Conservation (phyloP, 352 stramenopile species). For the Peronospora destructor region DNA sequence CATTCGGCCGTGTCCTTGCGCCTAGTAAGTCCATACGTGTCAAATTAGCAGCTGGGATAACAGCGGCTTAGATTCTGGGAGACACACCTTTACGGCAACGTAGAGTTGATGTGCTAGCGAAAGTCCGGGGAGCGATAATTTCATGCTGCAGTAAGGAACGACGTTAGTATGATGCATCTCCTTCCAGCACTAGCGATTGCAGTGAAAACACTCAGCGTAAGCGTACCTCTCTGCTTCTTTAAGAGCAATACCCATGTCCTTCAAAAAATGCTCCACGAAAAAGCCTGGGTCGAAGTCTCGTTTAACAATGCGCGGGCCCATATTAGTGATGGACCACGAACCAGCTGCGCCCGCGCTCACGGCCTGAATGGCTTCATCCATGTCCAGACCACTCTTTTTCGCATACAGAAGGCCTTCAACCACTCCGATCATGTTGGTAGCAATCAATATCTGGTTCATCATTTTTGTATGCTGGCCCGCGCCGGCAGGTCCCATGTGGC, state of each 20-base stretch:
- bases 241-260: constrained; percentile 87
- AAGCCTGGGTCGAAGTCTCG: constrained; percentile 86
- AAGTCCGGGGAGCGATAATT: constrained; percentile 76
- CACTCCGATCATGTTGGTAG: constrained; percentile 86
- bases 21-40: constrained; percentile 25
- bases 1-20: constrained; percentile 68
- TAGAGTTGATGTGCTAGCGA: constrained; percentile 84
- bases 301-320: constrained; percentile 84
- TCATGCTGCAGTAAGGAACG: constrained; percentile 48
- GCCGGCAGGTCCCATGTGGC: constrained; percentile 79
- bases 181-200: neutral
- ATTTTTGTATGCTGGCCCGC: constrained; percentile 88
- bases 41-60: constrained; percentile 6
- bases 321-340: constrained; percentile 87
- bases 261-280: constrained; percentile 89
- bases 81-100: constrained; percentile 64
- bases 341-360: constrained; percentile 81
- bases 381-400: constrained; percentile 80
- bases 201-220: constrained; percentile 14
- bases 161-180: constrained; percentile 1
- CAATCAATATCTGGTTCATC: constrained; percentile 89
- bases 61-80: neutral
- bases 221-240: constrained; percentile 72
- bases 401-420: constrained; percentile 86
- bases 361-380: constrained; percentile 82